Percentiles rank a stretch among this genome's conserved stretches.
Evolutionary conservation across 75 land plant species (phyloP).

Genomic region (Cryptomeria japonica): DNA sequence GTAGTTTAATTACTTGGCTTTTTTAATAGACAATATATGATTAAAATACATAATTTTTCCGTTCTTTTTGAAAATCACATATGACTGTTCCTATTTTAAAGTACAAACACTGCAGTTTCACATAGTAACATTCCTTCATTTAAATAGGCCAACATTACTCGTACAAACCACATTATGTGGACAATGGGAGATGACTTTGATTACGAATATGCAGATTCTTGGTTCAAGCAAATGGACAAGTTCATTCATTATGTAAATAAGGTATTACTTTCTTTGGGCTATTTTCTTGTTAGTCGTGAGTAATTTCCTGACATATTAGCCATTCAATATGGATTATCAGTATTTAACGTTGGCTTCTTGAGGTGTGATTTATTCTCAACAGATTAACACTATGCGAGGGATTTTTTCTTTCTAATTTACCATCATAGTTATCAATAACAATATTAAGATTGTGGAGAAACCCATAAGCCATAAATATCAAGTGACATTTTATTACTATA

Average conservation of each 20-base stretch:
- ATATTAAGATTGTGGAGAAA: not conserved
- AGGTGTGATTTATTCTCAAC: not conserved
- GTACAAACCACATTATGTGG: slow-evolving; percentile 93
- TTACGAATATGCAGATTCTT: slow-evolving; percentile 88
- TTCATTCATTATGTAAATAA: slow-evolving; percentile 88
- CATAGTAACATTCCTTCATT: not conserved
- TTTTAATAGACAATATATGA: not conserved
- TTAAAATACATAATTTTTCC: not conserved
- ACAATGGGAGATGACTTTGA: slow-evolving; percentile 96
- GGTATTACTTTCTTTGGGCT: slow-evolving; percentile 29
- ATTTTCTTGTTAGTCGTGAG: not conserved
- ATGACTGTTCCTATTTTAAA: not conserved
- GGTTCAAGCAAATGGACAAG: slow-evolving; percentile 93
- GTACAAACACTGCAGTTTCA: not conserved
- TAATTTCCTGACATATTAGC: not conserved
- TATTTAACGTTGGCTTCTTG: not conserved
- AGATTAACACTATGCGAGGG: not conserved
- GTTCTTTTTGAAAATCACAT: not conserved
- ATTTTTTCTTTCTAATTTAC: not conserved
- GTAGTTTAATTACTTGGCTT: not conserved
- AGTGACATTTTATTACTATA: not conserved
- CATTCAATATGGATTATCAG: not conserved
- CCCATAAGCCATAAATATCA: not conserved
- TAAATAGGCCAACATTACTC: slow-evolving; percentile 75
- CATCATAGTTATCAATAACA: not conserved